phyloP scores from a whole-genome alignment of 192 early-diverging fungal species.

The Dispira parvispora region DNA sequence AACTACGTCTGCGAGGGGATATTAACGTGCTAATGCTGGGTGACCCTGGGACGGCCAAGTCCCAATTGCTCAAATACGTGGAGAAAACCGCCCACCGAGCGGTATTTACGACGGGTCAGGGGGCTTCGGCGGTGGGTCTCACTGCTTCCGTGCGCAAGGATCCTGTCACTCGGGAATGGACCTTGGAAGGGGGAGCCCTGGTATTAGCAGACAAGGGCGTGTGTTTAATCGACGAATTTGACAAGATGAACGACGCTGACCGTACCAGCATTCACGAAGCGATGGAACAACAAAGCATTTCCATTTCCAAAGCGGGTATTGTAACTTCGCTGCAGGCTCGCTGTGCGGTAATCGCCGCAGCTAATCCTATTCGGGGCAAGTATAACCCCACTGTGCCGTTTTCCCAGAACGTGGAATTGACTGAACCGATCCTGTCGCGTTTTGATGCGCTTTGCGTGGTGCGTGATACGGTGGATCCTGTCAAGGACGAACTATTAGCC shows the following conservation, averaged over 20 bases:
- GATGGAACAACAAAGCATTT: slow-evolving; percentile 83
- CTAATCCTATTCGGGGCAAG: slow-evolving; percentile 70
- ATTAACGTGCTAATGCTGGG: slow-evolving; percentile 93
- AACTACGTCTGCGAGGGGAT: slow-evolving; percentile 91
- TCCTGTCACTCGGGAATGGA: slow-evolving; percentile 75
- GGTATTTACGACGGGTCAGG: slow-evolving; percentile 75
- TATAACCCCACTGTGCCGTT: slow-evolving; percentile 85
- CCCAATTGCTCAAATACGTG: slow-evolving; percentile 72
- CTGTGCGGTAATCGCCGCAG: slow-evolving; percentile 64
- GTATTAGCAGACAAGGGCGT: slow-evolving; percentile 78
- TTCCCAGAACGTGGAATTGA: slow-evolving; percentile 93
- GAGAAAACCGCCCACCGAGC: slow-evolving; percentile 73
- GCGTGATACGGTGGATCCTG: slow-evolving; percentile 78
- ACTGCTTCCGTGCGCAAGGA: slow-evolving; percentile 74
- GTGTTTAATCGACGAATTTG: slow-evolving; percentile 80
- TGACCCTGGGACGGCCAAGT: slow-evolving; percentile 78
- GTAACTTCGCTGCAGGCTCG: slow-evolving; percentile 72
- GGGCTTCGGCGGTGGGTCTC: slow-evolving; percentile 69
- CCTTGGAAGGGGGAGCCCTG: slow-evolving; percentile 73
- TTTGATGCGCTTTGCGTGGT: slow-evolving; percentile 97
- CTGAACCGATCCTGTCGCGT: slow-evolving; percentile 96
- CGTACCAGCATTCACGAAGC: slow-evolving; percentile 91
- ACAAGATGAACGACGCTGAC: slow-evolving; percentile 83
- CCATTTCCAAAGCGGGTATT: slow-evolving; percentile 78
- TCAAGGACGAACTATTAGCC: slow-evolving; percentile 78